A percentile compares a stretch with the other conserved stretches of the same genome.
Evolutionary conservation across 1,284 basidiomycete genomes (phyloP).

Genomic region (Wolfiporia cocos): DNA sequence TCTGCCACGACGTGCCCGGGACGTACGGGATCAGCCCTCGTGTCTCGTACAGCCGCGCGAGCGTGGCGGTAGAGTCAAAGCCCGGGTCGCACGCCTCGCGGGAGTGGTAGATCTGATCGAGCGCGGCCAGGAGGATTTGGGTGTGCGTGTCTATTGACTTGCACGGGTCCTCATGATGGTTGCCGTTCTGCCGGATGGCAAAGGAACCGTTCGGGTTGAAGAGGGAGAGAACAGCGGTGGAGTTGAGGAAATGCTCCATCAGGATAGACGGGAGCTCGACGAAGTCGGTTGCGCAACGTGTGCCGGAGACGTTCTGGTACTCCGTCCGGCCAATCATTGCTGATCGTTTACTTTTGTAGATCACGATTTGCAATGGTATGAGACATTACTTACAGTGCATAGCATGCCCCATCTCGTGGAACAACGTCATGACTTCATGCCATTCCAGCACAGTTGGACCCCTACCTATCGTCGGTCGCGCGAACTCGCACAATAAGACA

Average conservation of each 20-base stretch:
- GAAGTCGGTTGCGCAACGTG: constrained; percentile 98
- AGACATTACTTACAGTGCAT: constrained; percentile 84
- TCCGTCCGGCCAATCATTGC: constrained; percentile 98
- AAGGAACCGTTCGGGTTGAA: constrained; percentile 52
- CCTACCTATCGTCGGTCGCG: constrained; percentile 51
- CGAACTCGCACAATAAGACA: constrained; percentile 89
- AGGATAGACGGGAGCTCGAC: constrained; percentile 97
- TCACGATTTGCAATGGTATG: constrained; percentile 6
- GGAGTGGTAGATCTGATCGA: constrained; percentile 93
- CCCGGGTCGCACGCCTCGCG: constrained; percentile 40
- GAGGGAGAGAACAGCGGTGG: constrained; percentile 76
- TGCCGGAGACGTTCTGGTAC: constrained; percentile 97
- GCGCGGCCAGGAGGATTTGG: constrained; percentile 84
- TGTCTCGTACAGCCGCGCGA: constrained; percentile 59
- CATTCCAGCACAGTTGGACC: constrained; percentile 80
- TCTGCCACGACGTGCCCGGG: constrained; percentile 85
- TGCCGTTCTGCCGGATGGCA: constrained; percentile 37
- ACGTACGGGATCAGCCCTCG: constrained; percentile 81
- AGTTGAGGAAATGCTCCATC: constrained; percentile 96
- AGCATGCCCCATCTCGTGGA: constrained; percentile 99
- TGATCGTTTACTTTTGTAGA: constrained; percentile 26
- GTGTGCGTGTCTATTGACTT: constrained; percentile 82
- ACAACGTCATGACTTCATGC: constrained; percentile 93
- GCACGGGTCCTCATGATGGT: constrained; percentile 66
- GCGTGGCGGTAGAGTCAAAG: constrained; percentile 70